Evolutionary conservation across 2,329 filamentous ascomycete genomes (phyloP), one percentile per base, ranked within the genome.

Genomic region (Zymoseptoria crescenta): DNA sequence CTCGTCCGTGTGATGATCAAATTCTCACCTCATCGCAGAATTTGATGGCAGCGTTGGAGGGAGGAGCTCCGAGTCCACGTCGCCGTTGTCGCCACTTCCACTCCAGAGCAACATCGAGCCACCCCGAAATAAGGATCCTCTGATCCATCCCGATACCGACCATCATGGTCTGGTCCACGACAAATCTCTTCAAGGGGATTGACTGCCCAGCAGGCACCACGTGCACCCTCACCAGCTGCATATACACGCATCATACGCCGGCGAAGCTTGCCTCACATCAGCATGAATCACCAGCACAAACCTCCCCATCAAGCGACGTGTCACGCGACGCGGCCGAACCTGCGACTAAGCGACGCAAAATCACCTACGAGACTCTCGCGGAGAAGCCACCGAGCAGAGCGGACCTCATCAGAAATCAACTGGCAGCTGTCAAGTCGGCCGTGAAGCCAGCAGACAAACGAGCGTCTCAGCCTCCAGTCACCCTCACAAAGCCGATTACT

Each of bases 201-300:
- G 65, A 74, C 28, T 87, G 83, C 69, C 83, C 83, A 8, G 74
- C 77, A 62, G 76, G 76, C 13, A 66, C 72, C 28, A 62, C 72
- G 59, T 87, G 84, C 71, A 67, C 71, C 29, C 72, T 86, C 10
- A 73, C 80, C 13, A 78, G 79, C 62, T 87, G 84, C 73, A 79
- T 86, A 20, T 87, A 86, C 71, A 76, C 73, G 10, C 84, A 87
- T 70, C 70, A 77, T 56, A 56, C 67, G 30, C 54, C 20, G 28
- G 51, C 61, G 16, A 21, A 57, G 30, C 10, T 10, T n/a, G 7
- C 56, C n/a, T 29, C 35, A 28, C 9, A 20, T 24, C 35, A 57
- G 24, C 51, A 27, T 52, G 9, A 24, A 51, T 53, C 27, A 21
- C 54, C 24, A 20, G 51, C 51, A 13, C 16, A 28, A 16, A 4